Percentiles rank a stretch among this genome's conserved stretches.
Conservation (phyloP, 768 basidiomycete genomes). For the Hypsizygus marmoreus region DNA sequence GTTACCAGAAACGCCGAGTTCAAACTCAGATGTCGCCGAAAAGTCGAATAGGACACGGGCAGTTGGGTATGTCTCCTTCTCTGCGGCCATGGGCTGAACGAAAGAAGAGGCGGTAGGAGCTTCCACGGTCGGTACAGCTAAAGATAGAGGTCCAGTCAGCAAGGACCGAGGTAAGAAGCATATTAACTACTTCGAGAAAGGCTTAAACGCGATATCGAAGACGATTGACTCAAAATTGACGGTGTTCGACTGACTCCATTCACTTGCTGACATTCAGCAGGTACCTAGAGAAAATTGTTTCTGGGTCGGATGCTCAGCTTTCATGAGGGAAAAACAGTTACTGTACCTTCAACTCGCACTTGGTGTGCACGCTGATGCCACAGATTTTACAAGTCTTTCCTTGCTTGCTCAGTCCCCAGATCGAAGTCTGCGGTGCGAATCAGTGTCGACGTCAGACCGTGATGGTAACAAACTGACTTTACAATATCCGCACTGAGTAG, state of each 20-base stretch:
- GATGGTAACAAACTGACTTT: constrained; percentile 47
- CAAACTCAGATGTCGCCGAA: constrained; percentile 72
- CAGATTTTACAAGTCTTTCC: constrained; percentile 84
- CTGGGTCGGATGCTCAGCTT: neutral
- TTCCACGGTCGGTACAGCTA: constrained; percentile 18
- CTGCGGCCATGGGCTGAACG: constrained; percentile 38
- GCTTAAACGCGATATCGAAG: constrained; percentile 24
- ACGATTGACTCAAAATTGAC: constrained; percentile 24
- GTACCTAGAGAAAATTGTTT: constrained; percentile 57
- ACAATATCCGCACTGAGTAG: constrained; percentile 81
- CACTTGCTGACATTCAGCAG: constrained; percentile 63
- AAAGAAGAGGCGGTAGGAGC: constrained; percentile 61
- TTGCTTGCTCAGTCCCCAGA: constrained; percentile 87
- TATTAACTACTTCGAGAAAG: constrained; percentile 23
- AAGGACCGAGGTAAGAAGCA: neutral
- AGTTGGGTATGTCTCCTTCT: constrained; percentile 47
- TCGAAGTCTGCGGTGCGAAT: constrained; percentile 56
- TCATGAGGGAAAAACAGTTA: neutral
- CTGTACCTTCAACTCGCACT: constrained; percentile 81
- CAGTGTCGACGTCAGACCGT: neutral
- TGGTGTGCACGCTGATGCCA: constrained; percentile 77
- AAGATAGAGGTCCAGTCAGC: neutral
- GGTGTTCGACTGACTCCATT: constrained; percentile 25
- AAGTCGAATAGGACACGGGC: constrained; percentile 79
- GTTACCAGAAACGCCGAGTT: constrained; percentile 67